These are phyloP conservation scores for Neurospora tetrasperma DNA, from an alignment of 495 filamentous ascomycete species.

Conservation along the genomic window DNA sequence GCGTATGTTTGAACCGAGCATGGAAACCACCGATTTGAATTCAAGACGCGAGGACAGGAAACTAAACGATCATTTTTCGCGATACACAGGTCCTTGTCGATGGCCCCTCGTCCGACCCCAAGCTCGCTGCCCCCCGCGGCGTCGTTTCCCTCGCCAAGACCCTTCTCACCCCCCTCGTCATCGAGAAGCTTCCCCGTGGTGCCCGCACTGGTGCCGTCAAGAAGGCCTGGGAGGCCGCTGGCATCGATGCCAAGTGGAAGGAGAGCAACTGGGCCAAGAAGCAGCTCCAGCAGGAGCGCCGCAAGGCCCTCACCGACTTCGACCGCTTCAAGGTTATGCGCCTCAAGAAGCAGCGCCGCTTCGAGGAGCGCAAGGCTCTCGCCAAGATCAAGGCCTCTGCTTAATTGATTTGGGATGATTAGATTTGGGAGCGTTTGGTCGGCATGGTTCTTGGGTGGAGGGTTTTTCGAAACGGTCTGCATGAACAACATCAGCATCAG, in stretches of 20 bases:
- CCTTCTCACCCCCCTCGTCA: slow-evolving; percentile 82
- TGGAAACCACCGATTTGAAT: slow-evolving; percentile 2
- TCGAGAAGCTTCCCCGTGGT: slow-evolving; percentile 78
- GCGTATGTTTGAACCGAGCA: slow-evolving; percentile 55
- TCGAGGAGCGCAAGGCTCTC: slow-evolving; percentile 88
- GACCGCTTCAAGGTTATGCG: slow-evolving; percentile 99
- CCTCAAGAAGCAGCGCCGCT: slow-evolving; percentile 95
- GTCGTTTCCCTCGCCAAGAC: slow-evolving; percentile 65
- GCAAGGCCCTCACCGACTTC: slow-evolving; percentile 89
- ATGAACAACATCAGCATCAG: slow-evolving; percentile 36
- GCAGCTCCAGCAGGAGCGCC: slow-evolving; percentile 68
- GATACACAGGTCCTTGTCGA: slow-evolving; percentile 76
- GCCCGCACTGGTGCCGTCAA: slow-evolving; percentile 73
- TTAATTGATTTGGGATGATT: slow-evolving; percentile 20
- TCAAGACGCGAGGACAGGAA: slow-evolving; percentile 6
- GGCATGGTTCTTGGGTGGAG: slow-evolving; percentile 28
- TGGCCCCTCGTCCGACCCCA: slow-evolving; percentile 70
- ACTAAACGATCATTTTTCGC: slow-evolving; percentile 23
- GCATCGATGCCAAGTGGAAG: slow-evolving; percentile 85
- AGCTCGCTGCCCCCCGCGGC: slow-evolving; percentile 73
- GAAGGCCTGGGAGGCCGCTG: slow-evolving; percentile 74
- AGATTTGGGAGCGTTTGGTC: slow-evolving; percentile 25
- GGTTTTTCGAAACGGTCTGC: slow-evolving; percentile 36
- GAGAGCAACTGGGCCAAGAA: slow-evolving; percentile 85
- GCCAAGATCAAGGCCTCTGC: slow-evolving; percentile 58